Evolutionary conservation across 2,329 filamentous ascomycete species (phyloP).

Genomic region (Myriangium duriaei): DNA sequence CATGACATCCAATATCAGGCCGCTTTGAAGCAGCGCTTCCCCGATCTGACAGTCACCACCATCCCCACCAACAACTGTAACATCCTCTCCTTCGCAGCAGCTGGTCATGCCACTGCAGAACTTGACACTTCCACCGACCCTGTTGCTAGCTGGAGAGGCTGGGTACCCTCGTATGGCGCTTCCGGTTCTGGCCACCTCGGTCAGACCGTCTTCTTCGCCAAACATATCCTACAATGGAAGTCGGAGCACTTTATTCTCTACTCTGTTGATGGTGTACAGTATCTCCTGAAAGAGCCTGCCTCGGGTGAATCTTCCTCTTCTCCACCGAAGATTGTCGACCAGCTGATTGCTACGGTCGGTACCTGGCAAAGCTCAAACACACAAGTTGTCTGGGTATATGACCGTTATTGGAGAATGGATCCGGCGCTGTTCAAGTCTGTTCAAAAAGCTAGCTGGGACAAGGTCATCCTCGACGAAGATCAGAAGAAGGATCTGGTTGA

Average conservation of each 20-base stretch:
- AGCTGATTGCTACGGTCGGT: slow-evolving; percentile 26
- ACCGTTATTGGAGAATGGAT: slow-evolving; percentile 29
- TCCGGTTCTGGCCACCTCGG: slow-evolving; percentile 22
- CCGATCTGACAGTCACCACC: slow-evolving; percentile 26
- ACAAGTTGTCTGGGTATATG: slow-evolving; percentile 33
- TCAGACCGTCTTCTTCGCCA: slow-evolving; percentile 28
- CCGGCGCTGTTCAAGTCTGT: slow-evolving; percentile 28
- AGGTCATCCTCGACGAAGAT: slow-evolving; percentile 34
- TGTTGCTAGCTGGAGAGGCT: slow-evolving; percentile 27
- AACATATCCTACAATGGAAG: slow-evolving; percentile 28
- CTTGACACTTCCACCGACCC: slow-evolving; percentile 27
- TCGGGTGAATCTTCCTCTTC: slow-evolving; percentile 22
- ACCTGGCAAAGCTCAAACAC: slow-evolving; percentile 23
- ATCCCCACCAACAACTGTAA: slow-evolving; percentile 20
- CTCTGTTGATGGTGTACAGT: slow-evolving; percentile 25
- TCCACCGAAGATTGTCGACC: slow-evolving; percentile 25
- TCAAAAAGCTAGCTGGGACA: slow-evolving; percentile 31
- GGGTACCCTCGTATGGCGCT: slow-evolving; percentile 21
- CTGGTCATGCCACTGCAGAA: slow-evolving; percentile 28
- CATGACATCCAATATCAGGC: slow-evolving; percentile 28
- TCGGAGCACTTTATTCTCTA: slow-evolving; percentile 30
- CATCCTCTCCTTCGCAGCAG: slow-evolving; percentile 27
- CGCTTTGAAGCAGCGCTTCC: slow-evolving; percentile 24
- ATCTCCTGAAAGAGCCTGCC: slow-evolving; percentile 28
- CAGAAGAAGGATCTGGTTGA: slow-evolving; percentile 31